Evolutionary conservation across 345 rosid genomes (phyloP).

Genomic region (Arabis hirsuta): DNA sequence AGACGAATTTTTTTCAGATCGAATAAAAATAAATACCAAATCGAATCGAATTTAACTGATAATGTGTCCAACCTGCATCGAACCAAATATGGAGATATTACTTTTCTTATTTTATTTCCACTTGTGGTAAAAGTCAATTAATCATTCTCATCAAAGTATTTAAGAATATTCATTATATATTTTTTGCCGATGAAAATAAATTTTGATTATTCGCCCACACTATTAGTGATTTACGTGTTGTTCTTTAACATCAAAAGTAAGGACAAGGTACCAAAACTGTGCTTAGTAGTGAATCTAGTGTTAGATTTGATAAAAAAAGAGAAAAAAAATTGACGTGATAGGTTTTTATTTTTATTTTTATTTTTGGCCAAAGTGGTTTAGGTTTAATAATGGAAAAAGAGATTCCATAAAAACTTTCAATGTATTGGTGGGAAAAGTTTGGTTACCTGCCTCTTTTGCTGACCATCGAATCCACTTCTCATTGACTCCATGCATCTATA

Average conservation of each 20-base stretch:
- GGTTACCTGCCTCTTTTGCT: slow-evolving; percentile 44
- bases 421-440: slow-evolving; percentile 37
- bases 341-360: too few species aligned
- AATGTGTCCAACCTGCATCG: too few species aligned
- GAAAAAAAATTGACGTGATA: too few species aligned
- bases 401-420: slow-evolving; percentile 28
- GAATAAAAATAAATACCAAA: too few species aligned
- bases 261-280: neutral
- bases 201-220: neutral
- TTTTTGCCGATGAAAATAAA: neutral
- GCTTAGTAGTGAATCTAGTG: too few species aligned
- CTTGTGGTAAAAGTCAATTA: slow-evolving; percentile 33
- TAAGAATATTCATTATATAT: neutral
- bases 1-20: too few species aligned
- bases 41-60: too few species aligned
- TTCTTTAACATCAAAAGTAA: slow-evolving; percentile 2
- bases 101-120: slow-evolving; percentile 26
- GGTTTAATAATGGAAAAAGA: slow-evolving; percentile 39
- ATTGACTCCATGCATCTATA: slow-evolving; percentile 40
- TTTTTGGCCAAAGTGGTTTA: too few species aligned
- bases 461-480: slow-evolving; percentile 45
- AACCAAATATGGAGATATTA: slow-evolving; percentile 36
- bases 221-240: slow-evolving; percentile 14
- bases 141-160: slow-evolving; percentile 8
- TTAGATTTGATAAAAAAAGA: too few species aligned